Conservation (phyloP, 345 rosid species). For the Litchi chinensis region DNA sequence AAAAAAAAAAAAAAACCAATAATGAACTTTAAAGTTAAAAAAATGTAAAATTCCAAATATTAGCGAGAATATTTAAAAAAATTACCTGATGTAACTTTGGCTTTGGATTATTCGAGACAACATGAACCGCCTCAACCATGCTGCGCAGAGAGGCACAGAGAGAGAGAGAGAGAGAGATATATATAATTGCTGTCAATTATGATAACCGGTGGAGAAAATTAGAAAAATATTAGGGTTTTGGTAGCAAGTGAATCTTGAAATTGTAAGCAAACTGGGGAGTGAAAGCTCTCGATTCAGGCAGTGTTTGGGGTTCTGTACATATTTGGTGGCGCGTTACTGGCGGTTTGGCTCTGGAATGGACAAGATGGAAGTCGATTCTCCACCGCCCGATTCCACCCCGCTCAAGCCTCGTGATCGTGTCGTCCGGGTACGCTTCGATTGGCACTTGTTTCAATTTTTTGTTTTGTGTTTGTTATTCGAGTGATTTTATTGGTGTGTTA, state of each 20-base stretch:
- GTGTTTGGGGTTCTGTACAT: slow-evolving; percentile 51
- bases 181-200: neutral
- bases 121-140: neutral
- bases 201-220: neutral
- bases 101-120: neutral
- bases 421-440: slow-evolving; percentile 38
- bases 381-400: slow-evolving; percentile 38
- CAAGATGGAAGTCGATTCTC: slow-evolving; percentile 60
- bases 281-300: slow-evolving; percentile 51
- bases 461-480: neutral
- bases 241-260: neutral
- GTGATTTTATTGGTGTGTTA: slow-evolving; percentile 2
- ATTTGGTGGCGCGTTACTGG: slow-evolving; percentile 46
- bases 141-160: neutral
- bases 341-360: slow-evolving; percentile 26
- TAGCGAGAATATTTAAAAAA: too few relatives aligned
- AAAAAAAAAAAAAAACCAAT: neutral
- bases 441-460: neutral
- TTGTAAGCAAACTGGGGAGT: slow-evolving; percentile 58
- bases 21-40: too few relatives aligned
- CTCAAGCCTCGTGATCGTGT: slow-evolving; percentile 53
- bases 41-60: too few relatives aligned
- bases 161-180: neutral
- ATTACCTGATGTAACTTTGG: neutral
- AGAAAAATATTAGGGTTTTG: neutral